A percentile compares a stretch with the other conserved stretches of the same genome.
Evolutionary conservation across 106 monocot genomes (phyloP).

Genomic region (Dendrobium officinale): DNA sequence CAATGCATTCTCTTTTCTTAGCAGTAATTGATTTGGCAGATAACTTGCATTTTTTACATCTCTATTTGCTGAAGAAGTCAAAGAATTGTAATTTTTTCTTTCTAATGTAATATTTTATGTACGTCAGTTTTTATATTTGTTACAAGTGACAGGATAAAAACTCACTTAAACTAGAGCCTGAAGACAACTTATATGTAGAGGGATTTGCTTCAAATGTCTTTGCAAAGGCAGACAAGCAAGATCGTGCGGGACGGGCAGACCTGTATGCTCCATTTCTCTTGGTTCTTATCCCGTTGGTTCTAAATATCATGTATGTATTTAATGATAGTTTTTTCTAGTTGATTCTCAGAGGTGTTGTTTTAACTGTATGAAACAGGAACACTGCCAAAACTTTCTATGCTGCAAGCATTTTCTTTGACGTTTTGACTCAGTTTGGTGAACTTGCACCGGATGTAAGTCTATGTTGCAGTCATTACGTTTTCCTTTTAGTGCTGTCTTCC

Average conservation of each 20-base stretch:
- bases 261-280: constrained; percentile 30
- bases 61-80: not conserved
- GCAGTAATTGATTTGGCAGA: not conserved
- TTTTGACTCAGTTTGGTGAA: constrained; percentile 81
- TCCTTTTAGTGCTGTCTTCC: not conserved
- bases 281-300: not conserved
- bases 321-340: not conserved
- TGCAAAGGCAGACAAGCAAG: constrained; percentile 94
- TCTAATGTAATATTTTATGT: not conserved
- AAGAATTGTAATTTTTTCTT: not conserved
- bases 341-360: constrained; percentile 1
- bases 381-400: constrained; percentile 98
- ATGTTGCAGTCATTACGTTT: constrained; percentile 1
- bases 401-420: constrained; percentile 89
- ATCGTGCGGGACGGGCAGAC: constrained; percentile 86
- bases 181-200: constrained; percentile 82
- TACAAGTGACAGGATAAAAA: constrained; percentile 71
- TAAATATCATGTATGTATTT: not conserved
- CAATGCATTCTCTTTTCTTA: not conserved
- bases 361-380: constrained; percentile 41
- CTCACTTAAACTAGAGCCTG: constrained; percentile 58
- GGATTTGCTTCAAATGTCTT: constrained; percentile 97
- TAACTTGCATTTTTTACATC: not conserved
- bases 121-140: not conserved
- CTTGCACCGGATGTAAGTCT: constrained; percentile 76